Evolutionary conservation across 768 basidiomycete species (phyloP), one percentile per base, ranked within the genome.

Genomic region (Kwoniella botswanensis): DNA sequence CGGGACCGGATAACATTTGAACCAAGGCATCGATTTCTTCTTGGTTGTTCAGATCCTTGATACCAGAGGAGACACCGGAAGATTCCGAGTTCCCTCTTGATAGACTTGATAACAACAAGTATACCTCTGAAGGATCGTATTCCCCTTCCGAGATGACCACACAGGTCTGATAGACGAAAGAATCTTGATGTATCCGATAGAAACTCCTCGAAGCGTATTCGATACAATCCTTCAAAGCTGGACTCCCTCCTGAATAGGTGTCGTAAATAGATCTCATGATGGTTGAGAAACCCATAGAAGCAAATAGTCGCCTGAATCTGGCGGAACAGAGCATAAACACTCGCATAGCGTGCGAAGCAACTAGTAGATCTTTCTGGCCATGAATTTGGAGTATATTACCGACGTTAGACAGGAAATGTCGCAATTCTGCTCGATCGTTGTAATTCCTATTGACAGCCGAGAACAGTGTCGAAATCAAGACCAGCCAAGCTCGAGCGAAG

Each of bases 251-350:
- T 10, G 65, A 58, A 59, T 78, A 78, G 4, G 68, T 69, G 15
- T 77, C 71, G 50, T 71, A 76, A 1, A 76, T 26, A 0, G 79
- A 29, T 17, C 57, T 24, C 74, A 78, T 74, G 58, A 77, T 68
- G 2, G 74, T 77, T 18, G 70, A 35, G 43, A 80, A 73, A 1
- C 79, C 76, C 71, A 76, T 74, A 11, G 74, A 70, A 5, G 74
- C 69, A 65, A 78, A 80, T 15, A 80, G n/a, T 13, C 79, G 68
- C 11, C 79, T 72, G 55, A 78, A 80, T 24, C 77, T 53, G 15
- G 79, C 75, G 4, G 79, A 75, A 60, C 77, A 78, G 13, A 80
- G 77, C 63, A 78, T 78, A 63, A 80, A 77, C 11, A 78, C 62
- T 18, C 77, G 59, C 76, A 80, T 76, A 17, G 72, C 67, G 43